Base-by-base conservation (phyloP, 106 monocot species). In the Dactylorhiza incarnata region DNA sequence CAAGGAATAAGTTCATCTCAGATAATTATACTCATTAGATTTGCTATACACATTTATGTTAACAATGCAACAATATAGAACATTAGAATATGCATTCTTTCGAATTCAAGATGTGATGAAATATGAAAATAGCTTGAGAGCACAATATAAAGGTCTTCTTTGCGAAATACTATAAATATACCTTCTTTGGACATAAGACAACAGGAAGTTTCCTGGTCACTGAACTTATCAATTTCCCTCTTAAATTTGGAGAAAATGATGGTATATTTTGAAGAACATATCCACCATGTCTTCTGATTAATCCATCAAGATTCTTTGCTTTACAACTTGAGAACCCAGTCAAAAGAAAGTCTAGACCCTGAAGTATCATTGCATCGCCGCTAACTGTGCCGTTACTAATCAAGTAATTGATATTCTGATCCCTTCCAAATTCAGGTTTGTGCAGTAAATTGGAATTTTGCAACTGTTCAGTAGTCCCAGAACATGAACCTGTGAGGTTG, bases 311-410 rank as follows among this genome's bases (percentile, higher is more conserved):
- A 84, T 91, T 84, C 67, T 77, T 89, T 77, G 87, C 75, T 73
- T 85, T 91, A 26, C 72, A 68, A 56, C 75, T 81, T 69, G 83
- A 75, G 82, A 89, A 85, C 62, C 94, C 94, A 84, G 91, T 95
- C 73, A 95, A 77, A 15, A 95, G 71, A 91, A 95, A 95, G 55
- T 95, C 84, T 50, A 95, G 73, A 74, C 91, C 87, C 74, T 81
- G 79, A 79, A 95, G 86, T 47, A 89, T 69, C 72, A 82, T 77
- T 68, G 46, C 78, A 74, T 82, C 82, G 71, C 50, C 75, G 53
- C 81, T 63, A n/a, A 58, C 74, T 20, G 16, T 55, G 16, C 37
- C n/a, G 15, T 24, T 73, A 47, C 68, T 76, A 63, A 22, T 74
- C 25, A 76, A 69, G 72, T 59, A 56, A 29, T 71, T 71, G 53